A percentile compares a stretch with the other conserved stretches of the same genome.
Conservation (phyloP, 106 monocot genomes). For the Dactylorhiza incarnata region DNA sequence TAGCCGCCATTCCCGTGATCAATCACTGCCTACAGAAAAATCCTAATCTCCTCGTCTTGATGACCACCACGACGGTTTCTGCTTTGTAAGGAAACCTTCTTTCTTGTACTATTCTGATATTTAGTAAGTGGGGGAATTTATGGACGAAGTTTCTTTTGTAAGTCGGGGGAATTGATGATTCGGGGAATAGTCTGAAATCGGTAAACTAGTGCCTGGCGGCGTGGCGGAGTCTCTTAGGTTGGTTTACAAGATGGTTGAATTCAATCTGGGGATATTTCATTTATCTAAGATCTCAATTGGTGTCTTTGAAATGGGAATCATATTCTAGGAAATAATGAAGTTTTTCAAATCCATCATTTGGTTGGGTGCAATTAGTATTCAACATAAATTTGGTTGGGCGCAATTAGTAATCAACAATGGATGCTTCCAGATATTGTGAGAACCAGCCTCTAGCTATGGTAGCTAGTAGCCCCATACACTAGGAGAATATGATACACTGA, state of each 20-base stretch:
- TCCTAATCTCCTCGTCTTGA: constrained; percentile 37
- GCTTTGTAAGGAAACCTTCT: constrained; percentile 56
- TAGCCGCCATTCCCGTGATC: constrained; percentile 77
- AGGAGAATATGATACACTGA: no score
- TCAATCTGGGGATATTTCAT: not conserved
- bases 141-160: not conserved
- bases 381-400: no score
- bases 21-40: constrained; percentile 40
- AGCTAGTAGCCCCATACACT: no score
- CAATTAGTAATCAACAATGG: no score
- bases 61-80: constrained; percentile 82
- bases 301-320: no score
- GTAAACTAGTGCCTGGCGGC: not conserved
- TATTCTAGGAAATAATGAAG: not conserved
- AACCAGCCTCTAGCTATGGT: no score
- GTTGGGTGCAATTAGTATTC: not conserved
- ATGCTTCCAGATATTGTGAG: no score
- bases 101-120: not conserved
- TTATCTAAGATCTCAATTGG: not conserved
- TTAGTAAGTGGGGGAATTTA: not conserved
- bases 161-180: not conserved
- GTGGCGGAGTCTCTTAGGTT: not conserved
- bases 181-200: not conserved
- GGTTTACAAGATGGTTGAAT: not conserved
- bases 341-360: not conserved